These are phyloP conservation scores for Penicillium samsonianum DNA, from an alignment of 495 filamentous ascomycete species.

Conservation along the genomic window DNA sequence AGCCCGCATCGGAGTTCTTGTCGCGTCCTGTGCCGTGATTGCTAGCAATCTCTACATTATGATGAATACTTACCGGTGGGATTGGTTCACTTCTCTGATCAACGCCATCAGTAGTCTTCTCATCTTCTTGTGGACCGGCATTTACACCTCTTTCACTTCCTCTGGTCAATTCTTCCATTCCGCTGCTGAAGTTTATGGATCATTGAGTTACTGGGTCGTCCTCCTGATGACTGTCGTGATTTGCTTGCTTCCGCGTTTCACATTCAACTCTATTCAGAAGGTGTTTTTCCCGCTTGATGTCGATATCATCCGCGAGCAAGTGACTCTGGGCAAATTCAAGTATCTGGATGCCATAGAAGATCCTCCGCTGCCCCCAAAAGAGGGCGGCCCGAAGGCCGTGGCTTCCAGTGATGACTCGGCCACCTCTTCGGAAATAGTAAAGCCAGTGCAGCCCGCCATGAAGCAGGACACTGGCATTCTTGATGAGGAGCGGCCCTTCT, in stretches of 20 bases:
- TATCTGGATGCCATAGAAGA: slow-evolving; percentile 59
- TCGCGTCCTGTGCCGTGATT: slow-evolving; percentile 76
- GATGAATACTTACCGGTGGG: slow-evolving; percentile 96
- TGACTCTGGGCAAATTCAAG: slow-evolving; percentile 76
- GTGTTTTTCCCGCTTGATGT: slow-evolving; percentile 89
- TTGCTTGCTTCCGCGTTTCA: slow-evolving; percentile 82
- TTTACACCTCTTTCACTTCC: slow-evolving; percentile 73
- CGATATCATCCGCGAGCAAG: slow-evolving; percentile 94
- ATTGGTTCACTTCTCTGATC: slow-evolving; percentile 88
- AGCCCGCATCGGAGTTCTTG: slow-evolving; percentile 77
- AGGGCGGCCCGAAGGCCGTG: slow-evolving; percentile 12
- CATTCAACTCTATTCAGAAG: slow-evolving; percentile 85
- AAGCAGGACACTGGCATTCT: slow-evolving; percentile 62
- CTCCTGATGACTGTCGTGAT: slow-evolving; percentile 72
- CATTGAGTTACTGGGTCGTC: slow-evolving; percentile 83
- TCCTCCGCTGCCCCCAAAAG: slow-evolving; percentile 36
- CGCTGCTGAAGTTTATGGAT: slow-evolving; percentile 74
- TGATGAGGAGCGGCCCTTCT: slow-evolving; percentile 86
- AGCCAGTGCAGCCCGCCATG: slow-evolving; percentile 58
- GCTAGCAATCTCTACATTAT: slow-evolving; percentile 90
- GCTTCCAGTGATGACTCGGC: slow-evolving; percentile 48
- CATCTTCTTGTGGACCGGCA: slow-evolving; percentile 95
- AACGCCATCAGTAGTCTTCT: slow-evolving; percentile 78
- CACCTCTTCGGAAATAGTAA: slow-evolving; percentile 63
- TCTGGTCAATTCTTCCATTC: slow-evolving; percentile 75